Conservation (phyloP, 495 filamentous ascomycete species). For the Penicillium roqueforti region DNA sequence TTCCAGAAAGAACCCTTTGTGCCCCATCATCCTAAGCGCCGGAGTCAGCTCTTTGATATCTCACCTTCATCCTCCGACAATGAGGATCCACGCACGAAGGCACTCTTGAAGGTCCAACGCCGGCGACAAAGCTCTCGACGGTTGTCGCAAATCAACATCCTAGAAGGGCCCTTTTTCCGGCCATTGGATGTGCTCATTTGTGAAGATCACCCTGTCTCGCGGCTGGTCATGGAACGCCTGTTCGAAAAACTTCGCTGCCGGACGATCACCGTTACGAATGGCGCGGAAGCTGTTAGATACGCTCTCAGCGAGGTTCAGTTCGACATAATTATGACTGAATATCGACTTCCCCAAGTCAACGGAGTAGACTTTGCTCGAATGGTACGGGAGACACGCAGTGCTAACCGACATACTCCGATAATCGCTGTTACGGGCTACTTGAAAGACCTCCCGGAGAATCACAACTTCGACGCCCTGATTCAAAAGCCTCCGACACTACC, state of each 20-base stretch:
- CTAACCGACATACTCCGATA: constrained; percentile 91
- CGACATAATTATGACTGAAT: constrained; percentile 98
- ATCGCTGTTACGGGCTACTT: constrained; percentile 97
- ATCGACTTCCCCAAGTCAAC: constrained; percentile 88
- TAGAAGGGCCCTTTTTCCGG: constrained; percentile 80
- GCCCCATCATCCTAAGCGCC: constrained; percentile 77
- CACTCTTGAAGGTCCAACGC: constrained; percentile 87
- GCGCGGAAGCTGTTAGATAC: constrained; percentile 84
- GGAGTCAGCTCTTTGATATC: constrained; percentile 92
- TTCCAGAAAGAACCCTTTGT: constrained; percentile 60
- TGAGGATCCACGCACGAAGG: constrained; percentile 86
- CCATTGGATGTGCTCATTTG: constrained; percentile 93
- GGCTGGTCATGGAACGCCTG: constrained; percentile 93
- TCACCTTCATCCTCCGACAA: constrained; percentile 98
- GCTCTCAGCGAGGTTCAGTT: constrained; percentile 89
- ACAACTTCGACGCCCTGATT: constrained; percentile 90
- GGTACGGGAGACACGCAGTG: constrained; percentile 92
- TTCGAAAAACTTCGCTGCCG: constrained; percentile 93
- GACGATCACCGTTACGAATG: constrained; percentile 86
- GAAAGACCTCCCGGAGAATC: constrained; percentile 87
- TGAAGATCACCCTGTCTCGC: constrained; percentile 96
- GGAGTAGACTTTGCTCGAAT: constrained; percentile 94
- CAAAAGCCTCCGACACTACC: constrained; percentile 91
- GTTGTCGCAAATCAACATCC: constrained; percentile 80
- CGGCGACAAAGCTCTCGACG: constrained; percentile 87